Base-by-base conservation (phyloP, 345 rosid genomes). In the Pugionium dolabratum region DNA sequence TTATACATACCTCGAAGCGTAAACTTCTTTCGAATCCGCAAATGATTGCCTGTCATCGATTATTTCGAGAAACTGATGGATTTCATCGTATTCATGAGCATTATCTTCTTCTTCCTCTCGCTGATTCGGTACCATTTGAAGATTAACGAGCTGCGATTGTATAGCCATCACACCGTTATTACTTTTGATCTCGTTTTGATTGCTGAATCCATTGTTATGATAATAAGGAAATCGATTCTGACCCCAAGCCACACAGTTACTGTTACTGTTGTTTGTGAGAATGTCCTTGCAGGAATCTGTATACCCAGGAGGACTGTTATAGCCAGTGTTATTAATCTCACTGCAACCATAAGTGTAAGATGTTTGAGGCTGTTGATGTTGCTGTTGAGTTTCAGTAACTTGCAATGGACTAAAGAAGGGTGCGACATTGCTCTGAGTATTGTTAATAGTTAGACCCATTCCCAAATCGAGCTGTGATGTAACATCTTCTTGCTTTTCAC, bases 31-130 rank as follows among this genome's bases (percentile, higher is more conserved):
- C 3, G 89, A 77, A 49, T 86, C 87, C n/a, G 78, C 79, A 35
- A 80, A 86, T 0, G 96, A 90, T 63, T 93, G 96, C 11, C 88
- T 74, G 10, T 94, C 97, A 9, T 94, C 96, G 7, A 83, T 84
- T 18, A 84, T 78, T 47, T 88, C 92, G 4, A 93, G 86, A 51
- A 88, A 88, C 4, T 90, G 89, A 64, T 83, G 92, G 52, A 88
- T 70, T 52, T 90, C 93, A 59, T 90, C 93, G 18, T 86, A 88
- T 29, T 82, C 84, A n/a, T 79, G 85, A 63, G 63, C 60, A 40
- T 34, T 69, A 3, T 40, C 66, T 32, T 58, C 62, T 9, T 54
- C 81, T 52, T 76, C 72, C 52, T 84, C 76, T 60, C 81, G 62
- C 9, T 48, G 84, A 40, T 76, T 53, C 2, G 69, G 76, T 1